Evolutionary conservation across 805 yeast genomes (phyloP), one percentile per base, ranked within the genome.

Genomic region (Wickerhamomyces alni): DNA sequence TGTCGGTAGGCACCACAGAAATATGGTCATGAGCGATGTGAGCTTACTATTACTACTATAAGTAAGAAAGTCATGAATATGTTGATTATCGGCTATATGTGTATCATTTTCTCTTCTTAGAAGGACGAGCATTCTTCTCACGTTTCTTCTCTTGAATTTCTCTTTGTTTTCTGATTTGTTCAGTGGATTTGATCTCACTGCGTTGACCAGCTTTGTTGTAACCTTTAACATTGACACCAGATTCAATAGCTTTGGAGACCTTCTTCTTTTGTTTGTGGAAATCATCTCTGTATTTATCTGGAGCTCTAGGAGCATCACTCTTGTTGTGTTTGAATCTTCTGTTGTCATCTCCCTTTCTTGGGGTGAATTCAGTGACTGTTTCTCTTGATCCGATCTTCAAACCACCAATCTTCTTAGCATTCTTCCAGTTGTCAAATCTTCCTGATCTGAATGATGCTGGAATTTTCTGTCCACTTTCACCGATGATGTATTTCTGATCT

Each of bases 371-470:
- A 28, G 54, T 59, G 15, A 54, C 43, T 11, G 53, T 57, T 47
- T 77, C 86, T 47, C 66, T 57, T 0, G 82, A 66, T 11, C 86
- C 88, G 19, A 72, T 76, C 47, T 69, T 69, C 39, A 67, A 49
- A 34, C 77, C 70, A 39, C 71, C 69, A 33, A 77, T 55, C 48
- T 73, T 76, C 59, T 87, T 75, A 29, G 79, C 77, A 47, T 79
- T 72, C 58, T 84, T 84, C 99, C 99, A 93, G 32, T 81, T 82
- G 40, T 89, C 98, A 55, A 78, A 93, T 48, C 87, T 79, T 34
- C 99, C 99, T 2, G 95, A 80, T 56, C 86, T 74, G 65, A 80
- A 87, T 12, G 93, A 74, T 1, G 99, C 98, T 7, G 98, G 96
- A 36, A 93, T 77, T 58, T 76, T 77, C 52, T 83, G 88, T 8